Base-by-base conservation (phyloP, 192 early-diverging fungal species). In the Backusella circina region DNA sequence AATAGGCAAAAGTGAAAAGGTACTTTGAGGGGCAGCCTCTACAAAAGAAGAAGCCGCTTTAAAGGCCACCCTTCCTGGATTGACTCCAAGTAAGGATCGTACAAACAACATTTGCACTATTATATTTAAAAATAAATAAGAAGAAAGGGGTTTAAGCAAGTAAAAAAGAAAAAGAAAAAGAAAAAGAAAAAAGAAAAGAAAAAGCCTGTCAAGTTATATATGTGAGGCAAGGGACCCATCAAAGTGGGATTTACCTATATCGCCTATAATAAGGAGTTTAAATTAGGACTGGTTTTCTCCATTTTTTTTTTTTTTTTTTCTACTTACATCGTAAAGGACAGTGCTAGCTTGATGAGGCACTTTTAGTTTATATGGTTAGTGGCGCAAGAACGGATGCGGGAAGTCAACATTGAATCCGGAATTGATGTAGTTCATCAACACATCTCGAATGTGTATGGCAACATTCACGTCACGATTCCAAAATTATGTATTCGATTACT, bases 31-130 rank as follows among this genome's bases (percentile, higher is more conserved):
- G 6, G 67, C 54, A 31, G 69, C 41, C 16, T 70, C 69, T 47
- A 70, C 28, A 70, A 70, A 70, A 31, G 68, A 26, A 10, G 70
- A 37, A 35, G 75, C 71, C 10, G 67, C 69, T 30, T 67, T 50
- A 21, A 54, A 68, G 18, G 57, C 37, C 15, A 68, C 79, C 71
- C 32, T 81, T 37, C 65, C 75, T 33, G 72, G 72, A 37, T 77
- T 39, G 21, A 67, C 79, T 32, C 79, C 79, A 65, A 76, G 69
- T 36, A 81, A 57, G 66, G 72, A 70, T 39, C 75, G 75, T 47
- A 81, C 75, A 71, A 81, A 76, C 32, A 75, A 74, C 79, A 81
- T 81, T 39, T 44, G 33, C 71, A 2, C 35, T 35, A 8, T 35
- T 31, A 18, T 21, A 66, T 33, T n/a, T n/a, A n/a, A n/a, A 31